Evolutionary conservation across 305 asterid genomes (phyloP).

Genomic region (Fraxinus nigra): DNA sequence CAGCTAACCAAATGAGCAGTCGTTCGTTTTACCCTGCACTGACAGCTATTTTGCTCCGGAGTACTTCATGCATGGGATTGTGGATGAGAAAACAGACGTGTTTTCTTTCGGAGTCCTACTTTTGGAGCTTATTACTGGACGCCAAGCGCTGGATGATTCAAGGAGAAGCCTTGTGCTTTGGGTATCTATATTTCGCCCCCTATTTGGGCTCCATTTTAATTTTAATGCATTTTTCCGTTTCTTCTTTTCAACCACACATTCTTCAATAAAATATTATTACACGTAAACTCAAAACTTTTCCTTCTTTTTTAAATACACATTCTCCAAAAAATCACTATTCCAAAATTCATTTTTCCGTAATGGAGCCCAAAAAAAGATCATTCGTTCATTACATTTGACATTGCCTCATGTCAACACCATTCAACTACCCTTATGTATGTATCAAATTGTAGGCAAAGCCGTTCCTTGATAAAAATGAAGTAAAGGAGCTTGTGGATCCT

Average conservation of each 20-base stretch:
- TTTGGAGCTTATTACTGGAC: conserved; percentile 59
- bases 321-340: background rate
- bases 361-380: background rate
- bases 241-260: too few relatives aligned
- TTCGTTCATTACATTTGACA: background rate
- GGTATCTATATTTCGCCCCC: conserved; percentile 32
- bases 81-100: conserved; percentile 71
- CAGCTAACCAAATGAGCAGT: background rate
- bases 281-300: background rate
- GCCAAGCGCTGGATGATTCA: conserved; percentile 57
- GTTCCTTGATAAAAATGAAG: conserved; percentile 40
- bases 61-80: conserved; percentile 64
- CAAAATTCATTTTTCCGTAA: background rate
- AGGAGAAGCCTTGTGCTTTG: conserved; percentile 59
- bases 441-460: conserved; percentile 53
- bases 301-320: too few relatives aligned
- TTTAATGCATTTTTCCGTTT: too few relatives aligned
- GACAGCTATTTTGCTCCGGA: conserved; percentile 73
- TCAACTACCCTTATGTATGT: background rate
- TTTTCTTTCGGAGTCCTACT: conserved; percentile 66
- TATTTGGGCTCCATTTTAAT: background rate
- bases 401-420: background rate
- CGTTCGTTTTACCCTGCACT: background rate
- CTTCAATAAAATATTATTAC: too few relatives aligned
- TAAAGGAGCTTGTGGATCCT: conserved; percentile 49